A percentile compares a stretch with the other conserved stretches of the same genome.
phyloP scores from a whole-genome alignment of 345 rosid species.

The Alliaria petiolata region DNA sequence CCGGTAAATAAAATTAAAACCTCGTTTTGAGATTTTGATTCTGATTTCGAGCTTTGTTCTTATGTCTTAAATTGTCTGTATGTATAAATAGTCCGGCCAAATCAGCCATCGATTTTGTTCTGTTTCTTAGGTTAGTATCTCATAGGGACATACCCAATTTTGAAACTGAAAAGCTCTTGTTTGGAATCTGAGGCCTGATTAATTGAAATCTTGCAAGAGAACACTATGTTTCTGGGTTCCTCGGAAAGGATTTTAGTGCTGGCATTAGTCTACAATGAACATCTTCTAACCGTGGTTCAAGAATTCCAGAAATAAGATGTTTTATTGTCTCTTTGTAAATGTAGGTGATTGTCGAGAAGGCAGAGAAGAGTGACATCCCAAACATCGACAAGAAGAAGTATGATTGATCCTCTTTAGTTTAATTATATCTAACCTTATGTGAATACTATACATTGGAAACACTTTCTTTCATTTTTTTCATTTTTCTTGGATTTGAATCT shows the following conservation, averaged over 20 bases:
- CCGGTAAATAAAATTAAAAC: background rate
- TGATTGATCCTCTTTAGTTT: background rate
- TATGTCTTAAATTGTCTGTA: background rate
- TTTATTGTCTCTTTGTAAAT: background rate
- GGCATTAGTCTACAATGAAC: background rate
- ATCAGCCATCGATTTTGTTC: background rate
- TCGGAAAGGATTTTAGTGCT: no score
- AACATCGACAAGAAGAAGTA: slow-evolving; percentile 29
- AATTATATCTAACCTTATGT: background rate
- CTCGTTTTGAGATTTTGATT: background rate
- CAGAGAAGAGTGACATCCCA: slow-evolving; percentile 16
- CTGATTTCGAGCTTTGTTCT: background rate
- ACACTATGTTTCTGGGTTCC: background rate
- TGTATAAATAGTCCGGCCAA: background rate
- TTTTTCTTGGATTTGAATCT: no score
- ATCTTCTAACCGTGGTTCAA: background rate
- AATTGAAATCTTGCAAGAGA: background rate
- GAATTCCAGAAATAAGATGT: background rate
- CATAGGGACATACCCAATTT: background rate
- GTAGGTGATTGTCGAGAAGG: slow-evolving; percentile 29
- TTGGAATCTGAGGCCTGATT: background rate
- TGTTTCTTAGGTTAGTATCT: background rate
- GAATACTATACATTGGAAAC: no score
- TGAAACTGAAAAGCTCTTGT: background rate
- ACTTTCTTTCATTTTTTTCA: no score